These are phyloP conservation scores for Microsporum ferrugineum DNA, from an alignment of 2,329 filamentous ascomycete genomes.

Conservation along the genomic window DNA sequence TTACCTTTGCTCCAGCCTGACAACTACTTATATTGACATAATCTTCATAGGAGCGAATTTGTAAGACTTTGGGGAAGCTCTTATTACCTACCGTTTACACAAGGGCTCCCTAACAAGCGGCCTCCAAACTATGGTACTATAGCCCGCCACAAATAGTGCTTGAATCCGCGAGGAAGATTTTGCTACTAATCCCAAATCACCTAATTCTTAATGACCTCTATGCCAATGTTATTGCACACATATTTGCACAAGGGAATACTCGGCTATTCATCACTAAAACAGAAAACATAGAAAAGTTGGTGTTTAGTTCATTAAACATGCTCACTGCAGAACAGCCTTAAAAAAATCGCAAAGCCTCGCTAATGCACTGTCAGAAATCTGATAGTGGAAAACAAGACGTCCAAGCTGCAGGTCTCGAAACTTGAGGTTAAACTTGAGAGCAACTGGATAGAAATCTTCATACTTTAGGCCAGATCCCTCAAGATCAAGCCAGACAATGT, in stretches of 20 bases:
- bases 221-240: background rate
- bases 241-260: background rate
- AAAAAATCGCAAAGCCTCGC: too few relatives aligned
- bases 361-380: background rate
- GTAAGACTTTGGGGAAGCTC: background rate
- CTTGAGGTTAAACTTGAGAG: background rate
- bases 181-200: background rate
- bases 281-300: too few relatives aligned
- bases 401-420: background rate
- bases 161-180: background rate
- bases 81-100: background rate
- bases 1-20: background rate
- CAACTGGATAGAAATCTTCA: background rate
- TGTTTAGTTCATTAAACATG: too few relatives aligned
- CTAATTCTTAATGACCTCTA: background rate
- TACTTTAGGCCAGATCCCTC: background rate
- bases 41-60: background rate
- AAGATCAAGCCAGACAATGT: conserved; percentile 4
- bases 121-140: background rate
- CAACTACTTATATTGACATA: background rate
- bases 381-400: background rate
- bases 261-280: too few relatives aligned
- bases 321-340: too few relatives aligned
- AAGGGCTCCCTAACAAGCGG: background rate
- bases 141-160: background rate